Evolutionary conservation across 208 protist species (phyloP).

Genomic region (Phytomonas francai): DNA sequence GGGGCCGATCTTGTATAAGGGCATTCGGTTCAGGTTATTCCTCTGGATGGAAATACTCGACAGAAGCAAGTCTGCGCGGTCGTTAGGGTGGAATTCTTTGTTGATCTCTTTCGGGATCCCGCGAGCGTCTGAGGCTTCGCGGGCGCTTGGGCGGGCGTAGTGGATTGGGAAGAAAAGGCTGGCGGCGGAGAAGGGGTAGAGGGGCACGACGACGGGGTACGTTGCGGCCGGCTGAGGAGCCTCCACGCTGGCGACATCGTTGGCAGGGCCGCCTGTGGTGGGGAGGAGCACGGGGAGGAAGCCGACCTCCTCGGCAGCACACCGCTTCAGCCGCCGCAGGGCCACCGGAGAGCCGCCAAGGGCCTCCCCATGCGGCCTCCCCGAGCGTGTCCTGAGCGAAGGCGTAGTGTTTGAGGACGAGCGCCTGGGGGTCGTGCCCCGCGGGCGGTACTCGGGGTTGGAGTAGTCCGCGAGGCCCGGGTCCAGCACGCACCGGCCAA

Average conservation of each 20-base stretch:
- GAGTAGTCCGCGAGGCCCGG: constrained; percentile 63
- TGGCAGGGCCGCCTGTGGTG: background rate
- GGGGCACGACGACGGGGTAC: constrained; percentile 50
- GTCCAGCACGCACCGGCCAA: constrained; percentile 74
- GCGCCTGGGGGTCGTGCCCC: background rate
- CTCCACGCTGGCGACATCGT: background rate
- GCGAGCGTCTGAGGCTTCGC: constrained; percentile 22
- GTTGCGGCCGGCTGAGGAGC: constrained; percentile 8
- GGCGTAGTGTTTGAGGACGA: no score
- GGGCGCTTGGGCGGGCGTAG: constrained; percentile 27
- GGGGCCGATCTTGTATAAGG: constrained; percentile 87
- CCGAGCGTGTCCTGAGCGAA: no score
- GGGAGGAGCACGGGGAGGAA: no score
- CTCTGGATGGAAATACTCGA: constrained; percentile 51
- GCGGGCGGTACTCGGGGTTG: constrained; percentile 59
- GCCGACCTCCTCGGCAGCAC: no score
- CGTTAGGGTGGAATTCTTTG: constrained; percentile 48
- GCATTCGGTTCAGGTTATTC: constrained; percentile 79
- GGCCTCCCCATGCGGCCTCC: no score
- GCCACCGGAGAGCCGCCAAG: no score
- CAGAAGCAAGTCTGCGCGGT: constrained; percentile 41
- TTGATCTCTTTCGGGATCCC: constrained; percentile 56
- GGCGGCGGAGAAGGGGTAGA: constrained; percentile 45
- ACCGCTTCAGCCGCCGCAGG: no score
- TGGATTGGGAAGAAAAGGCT: constrained; percentile 75